Conservation (phyloP, 371 early-diverging fungal genomes). For the Mortierella sp. region DNA sequence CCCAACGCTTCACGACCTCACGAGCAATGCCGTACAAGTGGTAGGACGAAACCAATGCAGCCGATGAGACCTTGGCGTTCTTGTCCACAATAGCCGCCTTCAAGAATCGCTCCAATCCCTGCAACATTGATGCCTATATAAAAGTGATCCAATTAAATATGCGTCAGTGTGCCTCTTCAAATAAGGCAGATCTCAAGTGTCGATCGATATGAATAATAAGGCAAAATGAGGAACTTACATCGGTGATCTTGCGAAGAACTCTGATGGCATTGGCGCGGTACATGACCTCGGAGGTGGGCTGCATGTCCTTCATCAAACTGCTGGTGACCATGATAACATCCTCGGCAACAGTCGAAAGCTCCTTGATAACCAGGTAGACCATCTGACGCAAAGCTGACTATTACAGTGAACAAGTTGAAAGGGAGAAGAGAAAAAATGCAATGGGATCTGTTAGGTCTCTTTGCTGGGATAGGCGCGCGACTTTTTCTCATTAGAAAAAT, state of each 20-base stretch:
- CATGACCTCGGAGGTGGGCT: slow-evolving; percentile 89
- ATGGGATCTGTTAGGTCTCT: neutral
- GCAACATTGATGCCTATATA: slow-evolving; percentile 89
- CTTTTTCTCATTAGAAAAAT: neutral
- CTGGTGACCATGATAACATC: slow-evolving; percentile 98
- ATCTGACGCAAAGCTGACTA: slow-evolving; percentile 94
- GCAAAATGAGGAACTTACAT: slow-evolving; percentile 68
- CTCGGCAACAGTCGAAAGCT: slow-evolving; percentile 92
- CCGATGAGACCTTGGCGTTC: slow-evolving; percentile 89
- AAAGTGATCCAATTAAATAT: neutral
- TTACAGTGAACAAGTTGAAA: neutral
- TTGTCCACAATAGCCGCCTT: slow-evolving; percentile 98
- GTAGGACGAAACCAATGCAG: slow-evolving; percentile 93
- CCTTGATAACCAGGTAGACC: slow-evolving; percentile 97
- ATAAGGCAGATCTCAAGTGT: neutral
- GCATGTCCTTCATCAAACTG: slow-evolving; percentile 97
- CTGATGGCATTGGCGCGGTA: slow-evolving; percentile 97
- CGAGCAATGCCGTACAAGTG: slow-evolving; percentile 85
- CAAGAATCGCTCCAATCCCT: slow-evolving; percentile 95
- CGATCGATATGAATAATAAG: neutral
- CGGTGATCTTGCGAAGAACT: slow-evolving; percentile 95
- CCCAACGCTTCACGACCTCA: slow-evolving; percentile 66
- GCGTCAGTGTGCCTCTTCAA: neutral
- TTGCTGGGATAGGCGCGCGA: neutral
- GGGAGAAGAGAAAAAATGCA: neutral